Evolutionary conservation across 306 rosid genomes (phyloP).

Genomic region (Gleditsia sinensis): DNA sequence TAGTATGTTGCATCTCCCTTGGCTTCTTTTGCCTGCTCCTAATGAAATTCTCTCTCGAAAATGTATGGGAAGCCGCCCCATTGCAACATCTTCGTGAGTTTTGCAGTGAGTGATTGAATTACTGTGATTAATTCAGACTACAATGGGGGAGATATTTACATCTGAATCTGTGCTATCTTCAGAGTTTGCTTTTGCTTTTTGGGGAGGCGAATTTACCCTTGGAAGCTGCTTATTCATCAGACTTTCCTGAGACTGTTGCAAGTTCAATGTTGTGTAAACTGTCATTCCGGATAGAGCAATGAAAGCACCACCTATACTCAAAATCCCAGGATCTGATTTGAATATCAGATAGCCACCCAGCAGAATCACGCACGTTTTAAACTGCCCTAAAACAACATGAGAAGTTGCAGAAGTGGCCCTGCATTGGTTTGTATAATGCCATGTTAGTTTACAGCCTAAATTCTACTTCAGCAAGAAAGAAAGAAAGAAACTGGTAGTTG

Average conservation of each 20-base stretch:
- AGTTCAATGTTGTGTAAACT: conserved; percentile 42
- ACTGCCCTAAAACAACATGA: conserved; percentile 95
- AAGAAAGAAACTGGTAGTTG: neutral
- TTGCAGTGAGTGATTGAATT: conserved; percentile 5
- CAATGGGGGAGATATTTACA: conserved; percentile 38
- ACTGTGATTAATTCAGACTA: conserved; percentile 33
- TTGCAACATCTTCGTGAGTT: neutral
- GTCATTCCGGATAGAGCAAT: conserved; percentile 47
- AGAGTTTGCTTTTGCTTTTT: conserved; percentile 30
- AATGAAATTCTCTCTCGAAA: too few species aligned
- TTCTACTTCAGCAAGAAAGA: neutral
- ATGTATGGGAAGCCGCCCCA: neutral
- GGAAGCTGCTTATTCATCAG: conserved; percentile 41
- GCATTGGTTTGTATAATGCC: conserved; percentile 33
- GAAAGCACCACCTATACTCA: conserved; percentile 49
- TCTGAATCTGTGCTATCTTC: conserved; percentile 36
- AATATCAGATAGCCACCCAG: conserved; percentile 50
- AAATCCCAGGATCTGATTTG: conserved; percentile 51
- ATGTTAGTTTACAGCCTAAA: conserved; percentile 29
- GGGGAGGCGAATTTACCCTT: conserved; percentile 22
- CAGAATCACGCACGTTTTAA: conserved; percentile 84
- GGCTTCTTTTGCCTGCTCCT: too few species aligned
- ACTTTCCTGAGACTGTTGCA: conserved; percentile 44
- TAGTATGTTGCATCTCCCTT: too few species aligned
- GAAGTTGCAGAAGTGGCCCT: conserved; percentile 97